A percentile compares a stretch with the other conserved stretches of the same genome.
Evolutionary conservation across 495 filamentous ascomycete species (phyloP).

Genomic region (Hamigera avellanea): DNA sequence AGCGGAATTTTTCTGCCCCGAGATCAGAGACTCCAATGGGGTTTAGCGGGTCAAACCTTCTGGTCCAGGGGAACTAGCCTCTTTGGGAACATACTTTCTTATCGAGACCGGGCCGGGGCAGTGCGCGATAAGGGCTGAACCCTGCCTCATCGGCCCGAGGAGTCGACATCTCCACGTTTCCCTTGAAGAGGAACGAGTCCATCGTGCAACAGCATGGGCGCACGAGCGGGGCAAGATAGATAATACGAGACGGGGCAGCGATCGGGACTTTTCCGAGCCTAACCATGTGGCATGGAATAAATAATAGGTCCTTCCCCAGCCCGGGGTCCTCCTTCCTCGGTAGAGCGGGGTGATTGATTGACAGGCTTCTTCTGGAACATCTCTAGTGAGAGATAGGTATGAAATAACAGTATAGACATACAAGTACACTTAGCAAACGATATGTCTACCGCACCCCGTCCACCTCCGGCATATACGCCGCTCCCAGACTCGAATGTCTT

Average conservation of each 20-base stretch:
- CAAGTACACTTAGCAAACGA: neutral
- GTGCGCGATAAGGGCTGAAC: slow-evolving; percentile 5
- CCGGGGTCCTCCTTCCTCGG: too few relatives aligned
- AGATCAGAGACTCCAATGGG: slow-evolving; percentile 12
- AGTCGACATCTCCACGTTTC: too few relatives aligned
- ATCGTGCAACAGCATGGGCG: neutral
- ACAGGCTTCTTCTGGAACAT: too few relatives aligned
- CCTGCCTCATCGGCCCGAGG: slow-evolving; percentile 3
- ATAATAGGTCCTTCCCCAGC: too few relatives aligned
- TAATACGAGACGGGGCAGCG: slow-evolving; percentile 3
- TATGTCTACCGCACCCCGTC: slow-evolving; percentile 24
- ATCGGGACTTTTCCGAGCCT: slow-evolving; percentile 4
- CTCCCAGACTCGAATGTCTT: slow-evolving; percentile 24
- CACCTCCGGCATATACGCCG: slow-evolving; percentile 31
- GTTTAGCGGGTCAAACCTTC: slow-evolving; percentile 6
- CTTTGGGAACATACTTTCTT: neutral
- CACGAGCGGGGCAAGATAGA: slow-evolving; percentile 9
- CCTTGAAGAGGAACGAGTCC: too few relatives aligned
- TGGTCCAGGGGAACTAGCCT: too few relatives aligned
- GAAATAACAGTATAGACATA: too few relatives aligned
- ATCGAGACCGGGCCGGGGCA: slow-evolving; percentile 1
- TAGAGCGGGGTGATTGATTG: too few relatives aligned
- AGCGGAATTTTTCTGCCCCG: slow-evolving; percentile 16
- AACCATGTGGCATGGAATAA: slow-evolving; percentile 3
- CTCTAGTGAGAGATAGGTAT: too few relatives aligned